These are phyloP conservation scores for Viola pubescens DNA, from an alignment of 441 rosid species.

Conservation along the genomic window DNA sequence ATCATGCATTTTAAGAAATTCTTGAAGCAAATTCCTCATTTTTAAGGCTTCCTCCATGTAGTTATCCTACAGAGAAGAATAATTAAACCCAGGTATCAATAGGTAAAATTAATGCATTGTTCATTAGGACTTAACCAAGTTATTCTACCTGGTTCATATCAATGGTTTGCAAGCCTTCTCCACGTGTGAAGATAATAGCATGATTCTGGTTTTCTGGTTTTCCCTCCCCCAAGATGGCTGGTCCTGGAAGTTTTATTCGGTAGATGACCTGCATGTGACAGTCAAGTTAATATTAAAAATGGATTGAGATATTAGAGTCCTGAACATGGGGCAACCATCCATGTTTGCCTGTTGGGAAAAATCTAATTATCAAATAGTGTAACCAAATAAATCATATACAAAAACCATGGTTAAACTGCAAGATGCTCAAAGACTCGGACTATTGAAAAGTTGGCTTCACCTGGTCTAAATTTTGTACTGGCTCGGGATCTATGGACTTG, in stretches of 20 bases:
- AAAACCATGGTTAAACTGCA: neutral
- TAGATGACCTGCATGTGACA: constrained; percentile 62
- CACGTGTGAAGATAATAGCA: constrained; percentile 97
- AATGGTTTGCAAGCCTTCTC: constrained; percentile 98
- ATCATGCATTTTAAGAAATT: constrained; percentile 90
- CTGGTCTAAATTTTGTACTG: constrained; percentile 90
- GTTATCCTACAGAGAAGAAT: constrained; percentile 57
- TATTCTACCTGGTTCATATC: constrained; percentile 93
- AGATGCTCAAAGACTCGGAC: neutral
- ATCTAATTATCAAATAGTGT: neutral
- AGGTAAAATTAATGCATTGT: constrained; percentile 8
- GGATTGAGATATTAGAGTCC: neutral
- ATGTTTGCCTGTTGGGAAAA: neutral
- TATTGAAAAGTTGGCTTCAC: constrained; percentile 30
- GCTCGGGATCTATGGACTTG: constrained; percentile 69
- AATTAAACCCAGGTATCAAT: constrained; percentile 10
- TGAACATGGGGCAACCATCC: neutral
- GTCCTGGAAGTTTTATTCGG: constrained; percentile 93
- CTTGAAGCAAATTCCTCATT: constrained; percentile 96
- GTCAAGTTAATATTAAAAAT: constrained; percentile 1
- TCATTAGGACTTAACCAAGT: neutral
- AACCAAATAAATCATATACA: neutral
- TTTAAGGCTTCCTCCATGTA: constrained; percentile 99
- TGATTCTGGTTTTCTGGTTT: constrained; percentile 99
- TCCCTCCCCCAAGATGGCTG: constrained; percentile 97